Evolutionary conservation across 805 yeast genomes (phyloP), one percentile per base, ranked within the genome.

Genomic region (Metschnikowia gruessii): DNA sequence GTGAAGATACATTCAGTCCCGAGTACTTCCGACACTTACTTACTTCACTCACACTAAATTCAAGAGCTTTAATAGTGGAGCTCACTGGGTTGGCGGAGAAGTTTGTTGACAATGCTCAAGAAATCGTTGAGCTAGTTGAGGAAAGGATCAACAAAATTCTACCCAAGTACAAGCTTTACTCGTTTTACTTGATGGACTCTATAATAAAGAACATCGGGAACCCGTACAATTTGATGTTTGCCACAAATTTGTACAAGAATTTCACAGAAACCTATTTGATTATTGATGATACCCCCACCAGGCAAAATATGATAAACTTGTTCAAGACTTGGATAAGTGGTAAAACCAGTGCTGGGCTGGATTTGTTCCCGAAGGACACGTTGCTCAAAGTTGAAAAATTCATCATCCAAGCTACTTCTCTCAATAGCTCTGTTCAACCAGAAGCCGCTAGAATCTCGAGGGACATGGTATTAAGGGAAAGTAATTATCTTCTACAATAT

Each of bases 131-230:
- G n/a, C 52, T 63, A 45, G 56, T 70, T 13, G 75, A 69, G 46
- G 62, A 60, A 29, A 56, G 75, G 35, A 66, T 72, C 43, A 57
- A 55, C 42, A 66, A 61, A 45, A 64, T 70, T 43, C 53, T 69
- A 26, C 76, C 76, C 13, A 68, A 66, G 48, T 65, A 70, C 54
- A 55, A 56, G 36, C 59, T 69, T 17, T 64, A 51, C 51, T 51
- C 66, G 17, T 61, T 72, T 41, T 72, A 72, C 52, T 55, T 72
- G 39, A 51, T 72, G 59, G 77, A 72, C 54, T 68, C 73, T 31
- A 69, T 72, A 22, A 62, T 70, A 55, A 72, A 72, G 48, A 70
- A 66, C 54, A 61, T 71, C 26, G 76, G 77, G 13, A 70, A 65
- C 46, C 77, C 77, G 7, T 72, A 69, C 57, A 69, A 69, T 50